These are phyloP conservation scores for Cochlearia excelsa DNA, from an alignment of 345 rosid genomes.

Conservation along the genomic window DNA sequence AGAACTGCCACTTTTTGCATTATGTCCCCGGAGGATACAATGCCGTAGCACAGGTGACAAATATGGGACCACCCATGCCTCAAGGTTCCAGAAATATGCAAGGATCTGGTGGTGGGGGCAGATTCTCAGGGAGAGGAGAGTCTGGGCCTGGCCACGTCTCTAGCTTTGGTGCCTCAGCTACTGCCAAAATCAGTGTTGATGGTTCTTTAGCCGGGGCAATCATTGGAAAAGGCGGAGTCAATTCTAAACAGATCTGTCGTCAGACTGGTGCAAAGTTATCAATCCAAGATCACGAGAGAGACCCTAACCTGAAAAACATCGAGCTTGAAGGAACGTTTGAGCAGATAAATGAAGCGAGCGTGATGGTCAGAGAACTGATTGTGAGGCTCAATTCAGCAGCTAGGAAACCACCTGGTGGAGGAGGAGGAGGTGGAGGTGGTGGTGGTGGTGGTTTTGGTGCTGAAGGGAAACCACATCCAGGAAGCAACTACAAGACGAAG, in stretches of 20 bases:
- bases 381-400: slow-evolving; percentile 55
- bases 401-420: slow-evolving; percentile 33
- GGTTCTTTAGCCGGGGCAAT: slow-evolving; percentile 91
- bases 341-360: slow-evolving; percentile 95
- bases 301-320: slow-evolving; percentile 78
- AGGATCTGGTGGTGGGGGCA: slow-evolving; percentile 76
- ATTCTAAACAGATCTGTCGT: slow-evolving; percentile 86
- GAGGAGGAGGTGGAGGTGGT: slow-evolving; percentile 8
- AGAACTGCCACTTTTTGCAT: slow-evolving; percentile 94
- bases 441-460: slow-evolving; percentile 23
- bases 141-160: slow-evolving; percentile 65
- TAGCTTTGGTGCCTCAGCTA: slow-evolving; percentile 86
- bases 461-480: slow-evolving; percentile 42
- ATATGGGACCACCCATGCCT: slow-evolving; percentile 53
- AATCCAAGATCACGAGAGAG: slow-evolving; percentile 76
- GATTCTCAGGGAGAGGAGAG: slow-evolving; percentile 86
- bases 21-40: slow-evolving; percentile 95
- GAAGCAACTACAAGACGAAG: slow-evolving; percentile 75
- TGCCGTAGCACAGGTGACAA: slow-evolving; percentile 73
- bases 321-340: slow-evolving; percentile 94
- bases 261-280: slow-evolving; percentile 87
- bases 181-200: slow-evolving; percentile 89
- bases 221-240: slow-evolving; percentile 90
- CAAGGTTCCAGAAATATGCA: slow-evolving; percentile 55
- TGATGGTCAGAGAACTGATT: slow-evolving; percentile 88